phyloP scores from a whole-genome alignment of 1,139 yeast species.

The Barnettozyma hawaiiensis region DNA sequence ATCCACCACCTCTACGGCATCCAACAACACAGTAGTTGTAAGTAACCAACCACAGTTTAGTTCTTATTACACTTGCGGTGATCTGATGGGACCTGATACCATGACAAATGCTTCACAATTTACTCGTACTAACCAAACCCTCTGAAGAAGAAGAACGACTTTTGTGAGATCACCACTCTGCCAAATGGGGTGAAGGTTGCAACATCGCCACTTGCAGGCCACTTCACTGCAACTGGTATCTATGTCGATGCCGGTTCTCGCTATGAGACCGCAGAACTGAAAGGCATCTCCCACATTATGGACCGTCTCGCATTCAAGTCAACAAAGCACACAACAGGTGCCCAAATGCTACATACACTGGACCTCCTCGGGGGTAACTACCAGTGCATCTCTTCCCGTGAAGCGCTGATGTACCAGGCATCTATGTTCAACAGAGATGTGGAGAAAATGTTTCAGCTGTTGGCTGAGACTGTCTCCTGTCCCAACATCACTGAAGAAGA shows the following conservation, averaged over 20 bases:
- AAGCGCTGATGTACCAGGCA: slow-evolving; percentile 88
- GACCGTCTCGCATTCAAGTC: slow-evolving; percentile 88
- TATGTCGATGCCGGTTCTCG: slow-evolving; percentile 90
- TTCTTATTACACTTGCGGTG: too few species aligned
- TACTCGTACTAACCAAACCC: not conserved
- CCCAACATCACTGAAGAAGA: slow-evolving; percentile 71
- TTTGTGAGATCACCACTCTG: slow-evolving; percentile 43
- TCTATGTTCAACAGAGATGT: slow-evolving; percentile 85
- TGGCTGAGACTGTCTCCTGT: slow-evolving; percentile 72
- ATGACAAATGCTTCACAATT: too few species aligned
- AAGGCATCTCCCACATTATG: slow-evolving; percentile 76
- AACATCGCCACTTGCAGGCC: slow-evolving; percentile 84
- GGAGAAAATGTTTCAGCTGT: slow-evolving; percentile 71
- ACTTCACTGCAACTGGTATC: slow-evolving; percentile 85
- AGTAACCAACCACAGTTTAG: too few species aligned
- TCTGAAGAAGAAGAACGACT: not conserved
- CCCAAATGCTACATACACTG: slow-evolving; percentile 68
- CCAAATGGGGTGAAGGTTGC: slow-evolving; percentile 78
- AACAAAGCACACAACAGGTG: slow-evolving; percentile 55
- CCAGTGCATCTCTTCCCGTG: slow-evolving; percentile 91
- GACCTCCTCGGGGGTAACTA: slow-evolving; percentile 89
- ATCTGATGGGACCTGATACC: too few species aligned
- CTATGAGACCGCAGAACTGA: slow-evolving; percentile 50
- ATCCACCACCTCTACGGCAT: too few species aligned
- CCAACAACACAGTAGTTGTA: too few species aligned